A percentile compares a stretch with the other conserved stretches of the same genome.
Evolutionary conservation across 2,329 filamentous ascomycete genomes (phyloP).

Genomic region (Colletotrichum noveboracense): DNA sequence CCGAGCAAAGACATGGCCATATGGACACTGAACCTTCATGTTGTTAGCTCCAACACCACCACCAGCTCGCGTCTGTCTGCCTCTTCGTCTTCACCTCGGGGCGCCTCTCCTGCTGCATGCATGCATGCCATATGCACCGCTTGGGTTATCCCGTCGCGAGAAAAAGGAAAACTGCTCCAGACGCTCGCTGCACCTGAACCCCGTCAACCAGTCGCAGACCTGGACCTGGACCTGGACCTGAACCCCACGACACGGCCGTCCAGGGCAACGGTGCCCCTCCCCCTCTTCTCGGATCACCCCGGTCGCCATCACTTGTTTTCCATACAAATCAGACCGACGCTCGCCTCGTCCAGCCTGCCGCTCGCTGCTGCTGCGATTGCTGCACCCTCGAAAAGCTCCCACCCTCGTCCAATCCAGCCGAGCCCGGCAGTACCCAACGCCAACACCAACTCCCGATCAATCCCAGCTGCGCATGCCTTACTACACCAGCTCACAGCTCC

Average conservation of each 20-base stretch:
- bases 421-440: neutral
- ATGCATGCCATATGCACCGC: neutral
- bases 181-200: neutral
- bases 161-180: neutral
- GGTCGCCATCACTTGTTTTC: constrained; percentile 12
- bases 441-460: neutral
- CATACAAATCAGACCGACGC: constrained; percentile 13
- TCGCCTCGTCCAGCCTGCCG: constrained; percentile 2
- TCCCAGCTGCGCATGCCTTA: neutral
- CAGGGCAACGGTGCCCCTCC: constrained; percentile 12
- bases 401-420: neutral
- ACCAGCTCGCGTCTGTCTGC: neutral
- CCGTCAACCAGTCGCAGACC: neutral
- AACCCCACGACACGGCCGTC: constrained; percentile 2
- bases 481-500: neutral
- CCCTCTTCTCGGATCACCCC: constrained; percentile 6
- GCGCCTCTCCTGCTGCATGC: neutral
- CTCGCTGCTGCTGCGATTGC: neutral
- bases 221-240: neutral
- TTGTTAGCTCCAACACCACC: neutral
- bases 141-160: neutral
- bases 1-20: neutral
- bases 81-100: neutral
- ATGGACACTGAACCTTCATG: neutral
- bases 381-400: neutral